Percentiles rank a stretch among this genome's conserved stretches.
phyloP scores from a whole-genome alignment of 805 yeast genomes.

The Sugiyamaella mastotermitis region DNA sequence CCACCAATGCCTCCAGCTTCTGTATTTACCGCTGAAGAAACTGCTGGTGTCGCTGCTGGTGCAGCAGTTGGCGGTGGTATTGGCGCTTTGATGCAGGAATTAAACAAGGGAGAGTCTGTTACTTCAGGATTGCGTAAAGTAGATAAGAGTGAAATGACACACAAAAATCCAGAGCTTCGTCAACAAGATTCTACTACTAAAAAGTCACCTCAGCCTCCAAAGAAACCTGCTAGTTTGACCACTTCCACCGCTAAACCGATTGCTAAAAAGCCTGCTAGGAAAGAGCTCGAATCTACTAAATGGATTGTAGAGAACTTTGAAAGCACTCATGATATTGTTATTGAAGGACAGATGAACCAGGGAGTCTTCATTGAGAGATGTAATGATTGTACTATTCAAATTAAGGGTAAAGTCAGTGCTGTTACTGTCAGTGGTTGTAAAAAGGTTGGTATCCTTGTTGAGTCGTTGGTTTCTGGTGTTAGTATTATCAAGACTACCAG shows the following conservation, averaged over 20 bases:
- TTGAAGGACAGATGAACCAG: conserved; percentile 81
- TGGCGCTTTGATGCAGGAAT: conserved; percentile 85
- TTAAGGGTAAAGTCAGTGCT: conserved; percentile 89
- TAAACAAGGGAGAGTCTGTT: conserved; percentile 78
- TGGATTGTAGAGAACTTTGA: conserved; percentile 85
- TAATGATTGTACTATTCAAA: conserved; percentile 62
- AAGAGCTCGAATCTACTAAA: conserved; percentile 76
- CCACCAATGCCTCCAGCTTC: conserved; percentile 83
- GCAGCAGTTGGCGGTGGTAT: conserved; percentile 47
- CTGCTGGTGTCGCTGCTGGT: conserved; percentile 24
- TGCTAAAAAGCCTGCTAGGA: conserved; percentile 46
- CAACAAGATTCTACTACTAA: conserved; percentile 38
- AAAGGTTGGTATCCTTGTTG: conserved; percentile 73
- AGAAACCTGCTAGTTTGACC: conserved; percentile 65
- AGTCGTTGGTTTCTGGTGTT: conserved; percentile 77
- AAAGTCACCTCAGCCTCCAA: conserved; percentile 68
- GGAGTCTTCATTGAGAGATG: conserved; percentile 86
- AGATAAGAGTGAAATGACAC: conserved; percentile 89
- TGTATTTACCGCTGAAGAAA: conserved; percentile 38
- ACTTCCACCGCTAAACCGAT: conserved; percentile 7
- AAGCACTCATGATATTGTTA: conserved; percentile 53
- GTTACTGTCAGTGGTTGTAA: conserved; percentile 69
- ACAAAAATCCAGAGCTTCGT: conserved; percentile 81
- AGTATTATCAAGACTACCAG: conserved; percentile 77
- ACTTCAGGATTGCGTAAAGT: conserved; percentile 87